A percentile compares a stretch with the other conserved stretches of the same genome.
Evolutionary conservation across 345 rosid genomes (phyloP).

Genomic region (Moringa oleifera): DNA sequence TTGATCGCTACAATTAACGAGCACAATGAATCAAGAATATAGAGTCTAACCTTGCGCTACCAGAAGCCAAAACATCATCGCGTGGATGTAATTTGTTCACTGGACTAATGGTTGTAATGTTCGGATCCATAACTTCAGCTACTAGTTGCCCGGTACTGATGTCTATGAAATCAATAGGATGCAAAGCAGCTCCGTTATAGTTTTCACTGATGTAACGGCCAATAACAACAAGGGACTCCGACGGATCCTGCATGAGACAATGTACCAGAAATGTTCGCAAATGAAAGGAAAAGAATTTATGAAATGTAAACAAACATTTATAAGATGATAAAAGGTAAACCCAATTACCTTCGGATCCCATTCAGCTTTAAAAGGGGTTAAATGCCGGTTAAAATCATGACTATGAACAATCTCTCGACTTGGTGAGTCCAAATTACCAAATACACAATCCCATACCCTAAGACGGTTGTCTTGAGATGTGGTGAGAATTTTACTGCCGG

Average conservation of each 20-base stretch:
- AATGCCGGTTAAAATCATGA: constrained; percentile 91
- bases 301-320: no score
- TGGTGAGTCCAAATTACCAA: constrained; percentile 70
- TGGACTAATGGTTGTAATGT: constrained; percentile 86
- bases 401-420: constrained; percentile 98
- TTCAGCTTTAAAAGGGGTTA: constrained; percentile 93
- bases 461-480: constrained; percentile 92
- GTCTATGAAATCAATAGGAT: constrained; percentile 92
- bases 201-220: constrained; percentile 97
- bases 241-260: constrained; percentile 62
- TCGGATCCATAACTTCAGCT: constrained; percentile 95
- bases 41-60: constrained; percentile 75
- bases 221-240: constrained; percentile 80
- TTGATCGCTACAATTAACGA: neutral
- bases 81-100: constrained; percentile 93
- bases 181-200: constrained; percentile 79
- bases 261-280: neutral
- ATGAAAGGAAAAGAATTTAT: neutral
- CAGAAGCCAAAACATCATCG: constrained; percentile 89
- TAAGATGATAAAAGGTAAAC: neutral
- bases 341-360: constrained; percentile 94
- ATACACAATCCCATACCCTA: constrained; percentile 88
- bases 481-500: constrained; percentile 83
- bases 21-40: neutral
- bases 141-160: constrained; percentile 75